Percentiles rank a stretch among this genome's conserved stretches.
Evolutionary conservation across 495 filamentous ascomycete genomes (phyloP).

Genomic region (Lophiostoma macrostomum): DNA sequence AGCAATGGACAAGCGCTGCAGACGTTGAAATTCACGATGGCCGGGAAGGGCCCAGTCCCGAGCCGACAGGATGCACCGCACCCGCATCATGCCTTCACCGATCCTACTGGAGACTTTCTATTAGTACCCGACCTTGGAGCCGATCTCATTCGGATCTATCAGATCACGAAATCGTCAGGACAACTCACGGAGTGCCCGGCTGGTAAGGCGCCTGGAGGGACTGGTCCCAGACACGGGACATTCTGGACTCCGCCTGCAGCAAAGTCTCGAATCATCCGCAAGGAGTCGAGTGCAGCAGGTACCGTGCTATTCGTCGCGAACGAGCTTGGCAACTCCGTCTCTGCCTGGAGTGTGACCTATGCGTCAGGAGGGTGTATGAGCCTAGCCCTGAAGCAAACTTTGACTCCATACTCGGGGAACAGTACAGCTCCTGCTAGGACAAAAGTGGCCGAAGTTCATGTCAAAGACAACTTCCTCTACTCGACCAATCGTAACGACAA

Average conservation of each 20-base stretch:
- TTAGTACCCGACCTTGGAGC: conserved; percentile 17
- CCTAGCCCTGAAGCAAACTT: conserved; percentile 16
- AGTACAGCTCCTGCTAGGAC: conserved; percentile 23
- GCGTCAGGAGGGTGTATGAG: conserved; percentile 20
- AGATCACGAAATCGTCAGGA: conserved; percentile 33
- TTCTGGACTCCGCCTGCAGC: conserved; percentile 40
- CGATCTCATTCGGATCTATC: conserved; percentile 18
- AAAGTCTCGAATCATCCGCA: background rate
- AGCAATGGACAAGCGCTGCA: background rate
- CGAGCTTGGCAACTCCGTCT: conserved; percentile 50
- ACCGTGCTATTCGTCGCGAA: conserved; percentile 46
- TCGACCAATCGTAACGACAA: conserved; percentile 21
- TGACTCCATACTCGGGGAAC: conserved; percentile 9
- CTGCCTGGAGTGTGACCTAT: conserved; percentile 45
- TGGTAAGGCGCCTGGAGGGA: conserved; percentile 41
- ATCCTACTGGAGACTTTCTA: conserved; percentile 14
- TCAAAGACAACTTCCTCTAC: conserved; percentile 38
- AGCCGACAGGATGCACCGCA: conserved; percentile 16
- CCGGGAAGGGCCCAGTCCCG: conserved; percentile 2
- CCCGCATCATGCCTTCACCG: conserved; percentile 4
- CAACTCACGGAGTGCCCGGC: conserved; percentile 40
- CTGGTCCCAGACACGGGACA: conserved; percentile 47
- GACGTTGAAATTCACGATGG: conserved; percentile 11
- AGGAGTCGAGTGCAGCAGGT: conserved; percentile 8
- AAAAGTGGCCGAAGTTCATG: conserved; percentile 10